phyloP scores from a whole-genome alignment of 1,284 basidiomycete species.

The Testicularia cyperi region DNA sequence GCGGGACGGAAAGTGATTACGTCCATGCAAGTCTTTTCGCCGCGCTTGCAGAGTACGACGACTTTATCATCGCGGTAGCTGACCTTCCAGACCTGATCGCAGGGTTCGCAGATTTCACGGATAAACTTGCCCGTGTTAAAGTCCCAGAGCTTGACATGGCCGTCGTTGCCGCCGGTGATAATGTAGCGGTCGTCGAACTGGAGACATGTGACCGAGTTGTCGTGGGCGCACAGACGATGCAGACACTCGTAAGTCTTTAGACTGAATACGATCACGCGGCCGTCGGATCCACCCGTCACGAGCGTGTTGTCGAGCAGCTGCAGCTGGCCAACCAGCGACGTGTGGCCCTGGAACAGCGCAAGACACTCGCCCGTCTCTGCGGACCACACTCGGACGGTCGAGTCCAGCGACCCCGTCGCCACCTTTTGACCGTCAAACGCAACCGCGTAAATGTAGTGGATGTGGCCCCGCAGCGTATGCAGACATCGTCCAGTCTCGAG shows the following conservation, averaged over 20 bases:
- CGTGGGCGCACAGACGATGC: slow-evolving; percentile 67
- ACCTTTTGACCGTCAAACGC: slow-evolving; percentile 85
- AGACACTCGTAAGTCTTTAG: slow-evolving; percentile 66
- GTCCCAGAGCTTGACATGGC: slow-evolving; percentile 81
- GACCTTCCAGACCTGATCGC: slow-evolving; percentile 84
- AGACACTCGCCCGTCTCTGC: slow-evolving; percentile 74
- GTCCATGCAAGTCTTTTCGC: slow-evolving; percentile 85
- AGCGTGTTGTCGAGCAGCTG: slow-evolving; percentile 75
- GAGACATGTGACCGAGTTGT: slow-evolving; percentile 84
- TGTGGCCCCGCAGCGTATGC: slow-evolving; percentile 82
- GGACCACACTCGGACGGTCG: slow-evolving; percentile 57
- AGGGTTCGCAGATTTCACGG: slow-evolving; percentile 52
- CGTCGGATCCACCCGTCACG: slow-evolving; percentile 89
- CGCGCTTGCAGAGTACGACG: slow-evolving; percentile 78
- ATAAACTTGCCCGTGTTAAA: slow-evolving; percentile 54
- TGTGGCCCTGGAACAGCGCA: slow-evolving; percentile 87
- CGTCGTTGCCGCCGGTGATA: slow-evolving; percentile 78
- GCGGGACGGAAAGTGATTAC: slow-evolving; percentile 63
- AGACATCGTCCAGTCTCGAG: slow-evolving; percentile 68
- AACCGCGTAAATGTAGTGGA: slow-evolving; percentile 87
- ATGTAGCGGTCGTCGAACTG: slow-evolving; percentile 73
- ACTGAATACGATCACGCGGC: slow-evolving; percentile 86
- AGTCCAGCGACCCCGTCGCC: slow-evolving; percentile 76
- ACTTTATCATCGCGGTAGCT: slow-evolving; percentile 75
- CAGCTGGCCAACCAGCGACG: slow-evolving; percentile 88